Evolutionary conservation across 2,329 filamentous ascomycete genomes (phyloP).

Genomic region (Penicillium olsonii): DNA sequence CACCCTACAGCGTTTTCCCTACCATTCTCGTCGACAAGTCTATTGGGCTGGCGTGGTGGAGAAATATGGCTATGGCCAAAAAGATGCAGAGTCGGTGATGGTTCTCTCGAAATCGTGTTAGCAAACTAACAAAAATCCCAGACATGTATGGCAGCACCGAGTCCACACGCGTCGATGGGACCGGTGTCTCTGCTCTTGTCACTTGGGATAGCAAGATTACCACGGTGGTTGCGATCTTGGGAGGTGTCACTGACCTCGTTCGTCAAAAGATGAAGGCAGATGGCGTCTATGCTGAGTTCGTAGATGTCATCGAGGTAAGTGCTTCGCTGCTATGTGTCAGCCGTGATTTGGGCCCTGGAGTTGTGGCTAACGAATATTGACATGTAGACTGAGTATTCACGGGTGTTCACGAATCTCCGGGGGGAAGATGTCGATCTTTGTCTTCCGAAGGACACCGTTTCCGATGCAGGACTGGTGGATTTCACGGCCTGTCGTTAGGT

Average conservation of each 20-base stretch:
- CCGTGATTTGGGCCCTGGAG: too few relatives aligned
- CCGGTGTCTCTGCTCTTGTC: constrained; percentile 42
- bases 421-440: constrained; percentile 16
- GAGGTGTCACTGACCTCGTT: constrained; percentile 42
- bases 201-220: constrained; percentile 50
- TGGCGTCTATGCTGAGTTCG: constrained; percentile 42
- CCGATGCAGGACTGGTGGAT: constrained; percentile 9
- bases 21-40: constrained; percentile 41
- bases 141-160: constrained; percentile 46
- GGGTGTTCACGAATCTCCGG: constrained; percentile 12
- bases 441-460: constrained; percentile 7
- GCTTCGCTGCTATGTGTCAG: neutral
- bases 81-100: constrained; percentile 46
- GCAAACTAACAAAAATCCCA: neutral
- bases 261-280: constrained; percentile 42
- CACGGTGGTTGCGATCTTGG: constrained; percentile 43
- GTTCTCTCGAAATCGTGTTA: neutral
- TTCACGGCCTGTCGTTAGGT: neutral
- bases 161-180: constrained; percentile 43
- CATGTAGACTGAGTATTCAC: constrained; percentile 10
- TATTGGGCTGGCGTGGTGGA: constrained; percentile 48
- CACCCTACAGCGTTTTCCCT: constrained; percentile 44
- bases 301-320: constrained; percentile 5
- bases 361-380: neutral
- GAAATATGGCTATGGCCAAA: constrained; percentile 44